A percentile compares a stretch with the other conserved stretches of the same genome.
phyloP scores from a whole-genome alignment of 2,329 filamentous ascomycete genomes.

The Fusarium sp. region DNA sequence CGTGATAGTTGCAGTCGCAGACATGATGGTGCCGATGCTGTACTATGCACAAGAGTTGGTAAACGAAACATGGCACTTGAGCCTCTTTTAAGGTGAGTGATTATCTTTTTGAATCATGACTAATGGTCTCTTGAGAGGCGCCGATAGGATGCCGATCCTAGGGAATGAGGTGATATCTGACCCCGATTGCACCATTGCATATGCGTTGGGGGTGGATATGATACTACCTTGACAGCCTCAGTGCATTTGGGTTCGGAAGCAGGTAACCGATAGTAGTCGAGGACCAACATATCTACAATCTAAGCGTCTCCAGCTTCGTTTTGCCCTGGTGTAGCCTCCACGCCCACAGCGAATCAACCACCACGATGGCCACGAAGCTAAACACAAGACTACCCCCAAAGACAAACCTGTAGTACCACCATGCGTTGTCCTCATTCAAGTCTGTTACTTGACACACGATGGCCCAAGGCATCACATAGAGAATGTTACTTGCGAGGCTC shows the following conservation, averaged over 20 bases:
- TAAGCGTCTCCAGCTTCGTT: slow-evolving; percentile 49
- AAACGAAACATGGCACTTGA: too few species aligned
- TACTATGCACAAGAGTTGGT: too few species aligned
- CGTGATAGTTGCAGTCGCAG: slow-evolving; percentile 7
- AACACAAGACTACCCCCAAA: slow-evolving; percentile 76
- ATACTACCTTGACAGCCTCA: too few species aligned
- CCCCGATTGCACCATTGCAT: slow-evolving; percentile 18
- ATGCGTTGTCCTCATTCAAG: slow-evolving; percentile 64
- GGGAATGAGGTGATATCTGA: slow-evolving; percentile 19
- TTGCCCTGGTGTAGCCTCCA: slow-evolving; percentile 58
- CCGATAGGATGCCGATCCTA: not conserved
- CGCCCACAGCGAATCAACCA: slow-evolving; percentile 61
- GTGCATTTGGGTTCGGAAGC: too few species aligned
- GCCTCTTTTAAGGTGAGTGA: too few species aligned
- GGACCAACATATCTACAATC: too few species aligned
- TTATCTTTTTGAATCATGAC: too few species aligned
- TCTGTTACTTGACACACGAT: slow-evolving; percentile 64
- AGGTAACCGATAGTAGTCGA: too few species aligned
- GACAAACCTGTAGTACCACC: slow-evolving; percentile 72
- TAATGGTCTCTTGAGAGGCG: too few species aligned
- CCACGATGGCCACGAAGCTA: slow-evolving; percentile 65
- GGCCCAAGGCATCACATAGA: slow-evolving; percentile 77
- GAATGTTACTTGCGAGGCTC: slow-evolving; percentile 70
- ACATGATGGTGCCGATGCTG: not conserved
- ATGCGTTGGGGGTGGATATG: too few species aligned